Conservation (phyloP, 164 flowering plant species). For the Cinnamomum micranthum region DNA sequence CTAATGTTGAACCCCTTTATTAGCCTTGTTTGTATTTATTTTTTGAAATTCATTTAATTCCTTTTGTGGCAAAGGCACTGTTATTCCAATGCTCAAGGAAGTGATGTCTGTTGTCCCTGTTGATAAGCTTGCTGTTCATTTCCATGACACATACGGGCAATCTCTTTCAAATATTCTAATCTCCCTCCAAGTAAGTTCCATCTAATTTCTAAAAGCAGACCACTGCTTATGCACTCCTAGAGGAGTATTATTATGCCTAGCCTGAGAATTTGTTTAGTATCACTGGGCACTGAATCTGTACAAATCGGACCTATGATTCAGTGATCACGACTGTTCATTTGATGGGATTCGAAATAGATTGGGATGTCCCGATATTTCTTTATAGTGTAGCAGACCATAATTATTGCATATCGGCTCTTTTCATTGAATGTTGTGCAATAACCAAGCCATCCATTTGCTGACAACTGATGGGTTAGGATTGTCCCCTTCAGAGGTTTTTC, state of each 20-base stretch:
- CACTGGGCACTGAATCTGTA: background rate
- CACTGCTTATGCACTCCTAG: background rate
- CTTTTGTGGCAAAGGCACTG: slow-evolving; percentile 48
- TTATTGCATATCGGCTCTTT: background rate
- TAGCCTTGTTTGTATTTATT: background rate
- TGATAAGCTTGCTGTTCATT: slow-evolving; percentile 95
- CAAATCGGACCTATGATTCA: background rate
- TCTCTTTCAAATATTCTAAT: slow-evolving; percentile 86
- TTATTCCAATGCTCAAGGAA: slow-evolving; percentile 93
- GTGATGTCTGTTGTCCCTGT: slow-evolving; percentile 86
- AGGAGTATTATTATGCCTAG: background rate
- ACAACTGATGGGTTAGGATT: background rate
- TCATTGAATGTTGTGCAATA: too few relatives aligned
- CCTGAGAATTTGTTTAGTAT: background rate
- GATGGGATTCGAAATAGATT: background rate
- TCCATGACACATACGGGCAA: slow-evolving; percentile 98
- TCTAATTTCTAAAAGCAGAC: background rate
- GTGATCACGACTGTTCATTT: background rate
- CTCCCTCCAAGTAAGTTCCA: slow-evolving; percentile 72
- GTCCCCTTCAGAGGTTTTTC: background rate
- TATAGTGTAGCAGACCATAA: background rate
- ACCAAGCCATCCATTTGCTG: background rate
- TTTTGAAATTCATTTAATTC: slow-evolving; percentile 6
- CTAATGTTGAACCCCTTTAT: background rate
- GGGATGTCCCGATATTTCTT: too few relatives aligned